These are phyloP conservation scores for Trichoderma atrobrunneum DNA, from an alignment of 2,329 filamentous ascomycete genomes.

Conservation along the genomic window DNA sequence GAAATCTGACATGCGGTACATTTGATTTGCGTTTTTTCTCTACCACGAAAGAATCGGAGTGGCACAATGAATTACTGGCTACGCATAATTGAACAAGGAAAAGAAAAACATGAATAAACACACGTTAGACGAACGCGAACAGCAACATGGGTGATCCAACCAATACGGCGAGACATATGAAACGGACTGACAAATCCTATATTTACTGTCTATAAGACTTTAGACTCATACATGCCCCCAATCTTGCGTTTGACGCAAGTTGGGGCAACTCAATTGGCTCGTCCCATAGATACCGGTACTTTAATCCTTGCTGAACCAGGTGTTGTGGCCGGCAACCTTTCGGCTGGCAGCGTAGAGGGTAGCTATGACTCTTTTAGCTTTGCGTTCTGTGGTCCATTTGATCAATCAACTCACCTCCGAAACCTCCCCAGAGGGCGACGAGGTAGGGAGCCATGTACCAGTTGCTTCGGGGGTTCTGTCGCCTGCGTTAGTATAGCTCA, in stretches of 20 bases:
- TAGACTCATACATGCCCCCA: constrained; percentile 1
- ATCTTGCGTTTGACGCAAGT: not conserved
- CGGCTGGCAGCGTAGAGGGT: constrained; percentile 71
- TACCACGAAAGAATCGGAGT: constrained; percentile 28
- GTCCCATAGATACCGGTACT: constrained; percentile 1
- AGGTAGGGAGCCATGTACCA: constrained; percentile 68
- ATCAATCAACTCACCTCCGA: constrained; percentile 53
- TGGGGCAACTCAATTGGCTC: not conserved
- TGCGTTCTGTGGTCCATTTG: constrained; percentile 11
- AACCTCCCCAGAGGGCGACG: constrained; percentile 58
- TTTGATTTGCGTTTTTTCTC: constrained; percentile 11
- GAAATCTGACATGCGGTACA: constrained; percentile 8
- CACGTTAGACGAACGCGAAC: not conserved
- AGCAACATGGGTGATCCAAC: not conserved
- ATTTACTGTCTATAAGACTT: constrained; percentile 20
- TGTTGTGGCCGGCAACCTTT: constrained; percentile 75
- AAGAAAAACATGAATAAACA: constrained; percentile 23
- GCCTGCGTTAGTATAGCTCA: constrained; percentile 15
- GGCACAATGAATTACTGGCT: constrained; percentile 32
- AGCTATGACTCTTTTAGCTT: constrained; percentile 38
- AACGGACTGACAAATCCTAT: constrained; percentile 16
- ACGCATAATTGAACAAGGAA: constrained; percentile 27
- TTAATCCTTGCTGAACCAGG: constrained; percentile 64
- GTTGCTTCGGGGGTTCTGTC: constrained; percentile 63
- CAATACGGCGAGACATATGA: not conserved